Evolutionary conservation across 208 protist genomes (phyloP).

Genomic region (Naegleria fowleri): DNA sequence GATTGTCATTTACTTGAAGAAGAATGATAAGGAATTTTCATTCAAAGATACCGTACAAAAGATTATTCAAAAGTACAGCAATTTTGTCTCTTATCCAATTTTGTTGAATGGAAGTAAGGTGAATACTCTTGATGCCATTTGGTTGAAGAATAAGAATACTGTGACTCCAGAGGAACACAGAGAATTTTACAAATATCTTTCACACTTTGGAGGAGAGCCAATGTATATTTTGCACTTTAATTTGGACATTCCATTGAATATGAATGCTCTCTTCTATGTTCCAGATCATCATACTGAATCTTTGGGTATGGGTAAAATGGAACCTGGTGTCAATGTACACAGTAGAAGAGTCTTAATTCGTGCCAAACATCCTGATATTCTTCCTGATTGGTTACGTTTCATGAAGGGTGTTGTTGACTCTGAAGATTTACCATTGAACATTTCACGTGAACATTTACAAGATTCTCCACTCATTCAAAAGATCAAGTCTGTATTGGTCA

Average conservation of each 20-base stretch:
- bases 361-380: slow-evolving; percentile 78
- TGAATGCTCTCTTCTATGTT: slow-evolving; percentile 89
- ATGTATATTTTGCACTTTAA: slow-evolving; percentile 85
- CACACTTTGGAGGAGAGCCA: slow-evolving; percentile 81
- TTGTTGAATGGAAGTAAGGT: slow-evolving; percentile 77
- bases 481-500: slow-evolving; percentile 79
- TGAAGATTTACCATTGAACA: slow-evolving; percentile 94
- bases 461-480: slow-evolving; percentile 85
- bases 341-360: slow-evolving; percentile 88
- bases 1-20: slow-evolving; percentile 90
- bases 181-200: slow-evolving; percentile 93
- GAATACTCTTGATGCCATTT: slow-evolving; percentile 92
- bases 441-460: slow-evolving; percentile 95
- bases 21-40: slow-evolving; percentile 83
- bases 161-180: slow-evolving; percentile 87
- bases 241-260: slow-evolving; percentile 86
- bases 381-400: slow-evolving; percentile 95
- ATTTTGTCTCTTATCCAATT: slow-evolving; percentile 93
- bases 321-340: slow-evolving; percentile 88
- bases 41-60: slow-evolving; percentile 79
- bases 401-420: slow-evolving; percentile 93
- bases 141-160: slow-evolving; percentile 83
- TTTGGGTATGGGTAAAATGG: slow-evolving; percentile 87
- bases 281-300: slow-evolving; percentile 91
- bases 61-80: slow-evolving; percentile 94